Conservation (phyloP, 805 yeast species). For the Candida vaughaniae region DNA sequence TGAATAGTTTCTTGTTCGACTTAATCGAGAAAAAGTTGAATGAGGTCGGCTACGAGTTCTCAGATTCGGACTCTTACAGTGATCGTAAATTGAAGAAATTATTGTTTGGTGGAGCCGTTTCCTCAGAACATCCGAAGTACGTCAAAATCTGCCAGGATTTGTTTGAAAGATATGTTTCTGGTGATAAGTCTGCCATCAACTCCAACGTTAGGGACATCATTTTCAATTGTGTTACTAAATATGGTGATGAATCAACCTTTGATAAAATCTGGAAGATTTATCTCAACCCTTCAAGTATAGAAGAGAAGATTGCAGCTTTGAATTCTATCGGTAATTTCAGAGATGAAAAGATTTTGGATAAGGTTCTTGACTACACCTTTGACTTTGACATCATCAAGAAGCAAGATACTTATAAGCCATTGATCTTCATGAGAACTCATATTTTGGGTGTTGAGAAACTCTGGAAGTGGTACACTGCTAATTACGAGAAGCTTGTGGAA, state of each 20-base stretch:
- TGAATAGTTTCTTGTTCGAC: slow-evolving; percentile 52
- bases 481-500: slow-evolving; percentile 70
- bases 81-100: slow-evolving; percentile 66
- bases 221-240: slow-evolving; percentile 63
- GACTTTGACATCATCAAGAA: slow-evolving; percentile 55
- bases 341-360: slow-evolving; percentile 49
- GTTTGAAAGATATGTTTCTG: slow-evolving; percentile 55
- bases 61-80: slow-evolving; percentile 53
- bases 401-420: slow-evolving; percentile 77
- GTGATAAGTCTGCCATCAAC: slow-evolving; percentile 68
- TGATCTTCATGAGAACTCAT: slow-evolving; percentile 68
- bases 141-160: slow-evolving; percentile 34
- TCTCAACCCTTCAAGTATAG: slow-evolving; percentile 57
- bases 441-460: slow-evolving; percentile 63
- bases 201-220: slow-evolving; percentile 71
- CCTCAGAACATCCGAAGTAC: slow-evolving; percentile 46
- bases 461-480: slow-evolving; percentile 69
- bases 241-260: slow-evolving; percentile 62
- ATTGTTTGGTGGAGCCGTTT: slow-evolving; percentile 60
- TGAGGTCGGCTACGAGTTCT: slow-evolving; percentile 64
- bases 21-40: slow-evolving; percentile 55
- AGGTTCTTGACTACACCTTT: slow-evolving; percentile 55
- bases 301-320: slow-evolving; percentile 70
- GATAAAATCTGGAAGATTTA: slow-evolving; percentile 62
- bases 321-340: slow-evolving; percentile 65